Percentiles rank a stretch among this genome's conserved stretches.
phyloP scores from a whole-genome alignment of 177 flowering plant species.

The Vitis hybrid region DNA sequence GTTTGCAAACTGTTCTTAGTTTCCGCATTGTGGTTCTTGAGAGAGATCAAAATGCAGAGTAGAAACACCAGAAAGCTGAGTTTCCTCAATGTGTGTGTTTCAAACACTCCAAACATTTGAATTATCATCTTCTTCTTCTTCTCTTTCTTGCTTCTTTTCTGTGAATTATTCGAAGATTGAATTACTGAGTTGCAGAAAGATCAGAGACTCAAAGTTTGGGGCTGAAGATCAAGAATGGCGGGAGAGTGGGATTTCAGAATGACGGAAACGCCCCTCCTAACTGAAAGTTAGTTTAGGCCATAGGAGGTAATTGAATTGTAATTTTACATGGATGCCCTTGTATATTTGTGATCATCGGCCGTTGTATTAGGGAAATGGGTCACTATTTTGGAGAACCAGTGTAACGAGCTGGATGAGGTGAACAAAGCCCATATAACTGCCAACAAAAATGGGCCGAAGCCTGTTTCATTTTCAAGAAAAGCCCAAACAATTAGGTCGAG shows the following conservation, averaged over 20 bases:
- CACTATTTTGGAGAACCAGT: not conserved
- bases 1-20: constrained; percentile 7
- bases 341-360: not conserved
- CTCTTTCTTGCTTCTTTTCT: not conserved
- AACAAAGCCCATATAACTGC: not conserved
- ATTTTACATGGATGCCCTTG: not conserved
- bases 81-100: constrained; percentile 7
- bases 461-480: no score
- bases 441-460: not conserved
- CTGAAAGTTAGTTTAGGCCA: not conserved
- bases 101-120: not conserved
- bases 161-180: not conserved
- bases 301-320: not conserved
- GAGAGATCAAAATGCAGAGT: constrained; percentile 25
- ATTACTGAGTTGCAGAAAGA: not conserved
- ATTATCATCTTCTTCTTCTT: not conserved
- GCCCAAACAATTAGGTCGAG: no score
- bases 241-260: not conserved
- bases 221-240: not conserved
- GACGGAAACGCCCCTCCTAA: constrained; percentile 1
- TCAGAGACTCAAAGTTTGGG: not conserved
- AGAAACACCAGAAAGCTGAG: constrained; percentile 27
- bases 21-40: constrained; percentile 26
- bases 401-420: not conserved
- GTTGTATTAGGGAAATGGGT: not conserved